These are phyloP conservation scores for Populus deltoides DNA, from an alignment of 345 rosid species.

Conservation along the genomic window DNA sequence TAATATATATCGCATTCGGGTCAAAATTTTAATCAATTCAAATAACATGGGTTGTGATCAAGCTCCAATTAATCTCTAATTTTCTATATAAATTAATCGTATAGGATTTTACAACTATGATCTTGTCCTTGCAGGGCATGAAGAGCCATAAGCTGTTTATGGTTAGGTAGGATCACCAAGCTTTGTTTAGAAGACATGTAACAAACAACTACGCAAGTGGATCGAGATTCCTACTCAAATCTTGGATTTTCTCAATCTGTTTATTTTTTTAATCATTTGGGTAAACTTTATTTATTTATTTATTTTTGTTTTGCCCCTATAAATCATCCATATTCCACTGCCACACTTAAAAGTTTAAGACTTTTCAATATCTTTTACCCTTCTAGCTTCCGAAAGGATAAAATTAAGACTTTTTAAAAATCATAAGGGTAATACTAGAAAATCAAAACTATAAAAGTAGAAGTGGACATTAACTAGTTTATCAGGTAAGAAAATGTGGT, in stretches of 20 bases:
- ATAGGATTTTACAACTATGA: neutral
- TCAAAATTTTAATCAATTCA: too few relatives aligned
- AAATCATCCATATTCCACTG: neutral
- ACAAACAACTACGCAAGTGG: neutral
- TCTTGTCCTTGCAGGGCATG: slow-evolving; percentile 20
- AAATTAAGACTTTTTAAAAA: too few relatives aligned
- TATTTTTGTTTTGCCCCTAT: neutral
- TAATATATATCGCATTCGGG: too few relatives aligned
- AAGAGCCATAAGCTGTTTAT: slow-evolving; percentile 13
- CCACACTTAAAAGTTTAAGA: neutral
- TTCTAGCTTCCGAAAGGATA: neutral
- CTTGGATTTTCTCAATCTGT: neutral
- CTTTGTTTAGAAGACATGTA: neutral
- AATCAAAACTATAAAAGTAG: too few relatives aligned
- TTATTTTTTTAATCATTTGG: neutral
- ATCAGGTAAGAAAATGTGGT: too few relatives aligned
- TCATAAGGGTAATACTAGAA: too few relatives aligned
- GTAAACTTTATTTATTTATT: neutral
- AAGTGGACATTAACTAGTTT: too few relatives aligned
- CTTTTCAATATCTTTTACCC: neutral
- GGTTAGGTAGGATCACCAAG: slow-evolving; percentile 16
- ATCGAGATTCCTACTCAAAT: neutral
- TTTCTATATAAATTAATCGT: too few relatives aligned
- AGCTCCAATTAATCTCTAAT: too few relatives aligned
- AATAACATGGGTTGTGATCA: too few relatives aligned